A percentile compares a stretch with the other conserved stretches of the same genome.
Evolutionary conservation across 1,284 basidiomycete genomes (phyloP).

Genomic region (Sanghuangporus weigelae): DNA sequence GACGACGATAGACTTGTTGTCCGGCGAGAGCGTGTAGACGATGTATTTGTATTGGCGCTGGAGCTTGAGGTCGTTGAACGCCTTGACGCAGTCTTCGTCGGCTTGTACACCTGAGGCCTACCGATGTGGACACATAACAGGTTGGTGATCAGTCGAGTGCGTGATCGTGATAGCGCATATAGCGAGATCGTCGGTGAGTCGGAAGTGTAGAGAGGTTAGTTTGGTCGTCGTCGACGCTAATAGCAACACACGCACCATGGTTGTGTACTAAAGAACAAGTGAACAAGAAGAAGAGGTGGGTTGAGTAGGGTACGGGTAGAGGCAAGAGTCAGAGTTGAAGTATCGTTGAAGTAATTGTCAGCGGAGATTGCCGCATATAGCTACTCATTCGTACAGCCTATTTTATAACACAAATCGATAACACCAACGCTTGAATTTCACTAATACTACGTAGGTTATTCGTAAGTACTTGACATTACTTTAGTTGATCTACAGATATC

Average conservation of each 20-base stretch:
- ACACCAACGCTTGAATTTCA: not conserved
- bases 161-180: conserved; percentile 17
- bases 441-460: not conserved
- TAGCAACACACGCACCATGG: not conserved
- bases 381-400: not conserved
- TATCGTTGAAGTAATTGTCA: not conserved
- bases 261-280: not conserved
- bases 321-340: not conserved
- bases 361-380: conserved; percentile 8
- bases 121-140: conserved; percentile 19
- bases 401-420: not conserved
- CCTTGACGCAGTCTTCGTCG: conserved; percentile 51
- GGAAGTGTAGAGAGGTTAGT: not conserved
- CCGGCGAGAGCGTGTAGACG: conserved; percentile 64
- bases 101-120: conserved; percentile 79
- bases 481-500: not conserved
- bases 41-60: conserved; percentile 86
- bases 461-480: not conserved
- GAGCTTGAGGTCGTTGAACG: conserved; percentile 78
- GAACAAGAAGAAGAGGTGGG: not conserved
- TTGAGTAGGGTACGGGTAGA: not conserved
- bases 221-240: not conserved
- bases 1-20: conserved; percentile 73
- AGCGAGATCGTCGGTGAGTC: not conserved
- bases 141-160: conserved; percentile 16